Percentiles rank a stretch among this genome's conserved stretches.
Conservation (phyloP, 1,284 basidiomycete species). For the Cutaneotrichosporon dermatis region DNA sequence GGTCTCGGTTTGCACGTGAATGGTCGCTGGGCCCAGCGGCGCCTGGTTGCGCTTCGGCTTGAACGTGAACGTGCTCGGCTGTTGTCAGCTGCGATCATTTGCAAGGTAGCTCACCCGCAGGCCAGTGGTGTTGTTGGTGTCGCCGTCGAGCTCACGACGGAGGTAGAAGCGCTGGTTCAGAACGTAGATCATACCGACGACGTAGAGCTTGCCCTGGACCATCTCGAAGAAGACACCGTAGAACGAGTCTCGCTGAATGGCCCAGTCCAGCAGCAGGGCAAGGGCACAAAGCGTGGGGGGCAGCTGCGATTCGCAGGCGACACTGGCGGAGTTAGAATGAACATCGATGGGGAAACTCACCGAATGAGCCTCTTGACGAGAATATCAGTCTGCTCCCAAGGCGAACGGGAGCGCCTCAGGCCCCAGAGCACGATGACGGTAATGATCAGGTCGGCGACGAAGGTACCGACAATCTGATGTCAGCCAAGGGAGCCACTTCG, state of each 20-base stretch:
- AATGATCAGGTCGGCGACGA: conserved; percentile 15
- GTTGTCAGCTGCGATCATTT: conserved; percentile 3
- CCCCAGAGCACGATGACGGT: conserved; percentile 22
- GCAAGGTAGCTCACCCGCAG: neutral
- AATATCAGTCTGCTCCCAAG: conserved; percentile 28
- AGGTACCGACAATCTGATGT: conserved; percentile 5
- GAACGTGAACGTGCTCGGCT: conserved; percentile 15
- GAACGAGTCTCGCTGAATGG: conserved; percentile 19
- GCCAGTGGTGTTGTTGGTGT: neutral
- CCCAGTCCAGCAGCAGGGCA: conserved; percentile 24
- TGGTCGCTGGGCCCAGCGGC: conserved; percentile 17
- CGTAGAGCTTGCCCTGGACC: conserved; percentile 27
- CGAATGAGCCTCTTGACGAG: conserved; percentile 22
- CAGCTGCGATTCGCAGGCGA: conserved; percentile 31
- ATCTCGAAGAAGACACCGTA: conserved; percentile 29
- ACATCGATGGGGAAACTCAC: neutral
- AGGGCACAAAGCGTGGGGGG: conserved; percentile 22
- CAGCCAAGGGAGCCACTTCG: neutral
- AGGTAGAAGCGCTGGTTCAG: conserved; percentile 26
- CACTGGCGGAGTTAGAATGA: neutral
- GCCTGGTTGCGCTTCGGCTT: conserved; percentile 2
- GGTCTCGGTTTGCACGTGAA: conserved; percentile 32
- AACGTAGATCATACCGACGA: conserved; percentile 25
- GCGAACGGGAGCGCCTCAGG: conserved; percentile 24
- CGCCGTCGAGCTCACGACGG: conserved; percentile 13